These are phyloP conservation scores for Annulohypoxylon bovei DNA, from an alignment of 495 filamentous ascomycete species.

Conservation along the genomic window DNA sequence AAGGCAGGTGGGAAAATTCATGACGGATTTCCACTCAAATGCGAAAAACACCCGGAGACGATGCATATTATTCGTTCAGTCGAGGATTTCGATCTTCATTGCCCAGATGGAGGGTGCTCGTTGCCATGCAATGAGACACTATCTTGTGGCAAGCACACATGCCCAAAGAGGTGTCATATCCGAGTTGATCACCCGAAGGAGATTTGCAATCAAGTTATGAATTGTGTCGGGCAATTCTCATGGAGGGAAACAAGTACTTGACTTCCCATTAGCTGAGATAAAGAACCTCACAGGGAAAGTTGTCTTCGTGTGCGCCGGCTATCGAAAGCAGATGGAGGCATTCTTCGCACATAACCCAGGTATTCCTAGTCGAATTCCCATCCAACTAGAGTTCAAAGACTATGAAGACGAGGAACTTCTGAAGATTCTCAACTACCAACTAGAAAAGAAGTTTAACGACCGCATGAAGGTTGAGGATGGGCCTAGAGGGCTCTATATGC, in stretches of 20 bases:
- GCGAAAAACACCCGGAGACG: constrained; percentile 69
- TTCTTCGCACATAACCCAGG: constrained; percentile 85
- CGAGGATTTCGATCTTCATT: constrained; percentile 67
- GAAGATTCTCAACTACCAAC: constrained; percentile 68
- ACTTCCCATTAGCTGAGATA: constrained; percentile 78
- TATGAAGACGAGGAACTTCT: constrained; percentile 74
- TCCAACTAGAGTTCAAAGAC: constrained; percentile 72
- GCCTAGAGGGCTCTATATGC: constrained; percentile 68
- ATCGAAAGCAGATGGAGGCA: constrained; percentile 79
- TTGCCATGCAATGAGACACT: constrained; percentile 67
- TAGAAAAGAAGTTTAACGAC: constrained; percentile 56
- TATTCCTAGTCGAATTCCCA: constrained; percentile 75
- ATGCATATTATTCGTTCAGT: constrained; percentile 42
- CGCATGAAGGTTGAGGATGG: constrained; percentile 71
- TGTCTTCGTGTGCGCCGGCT: constrained; percentile 81
- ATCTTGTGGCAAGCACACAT: constrained; percentile 70
- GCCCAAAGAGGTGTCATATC: constrained; percentile 71
- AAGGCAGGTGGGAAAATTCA: constrained; percentile 65
- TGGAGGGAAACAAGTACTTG: constrained; percentile 70
- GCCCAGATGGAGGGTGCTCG: constrained; percentile 79
- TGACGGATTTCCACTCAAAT: constrained; percentile 75
- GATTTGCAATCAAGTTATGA: constrained; percentile 60
- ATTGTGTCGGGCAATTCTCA: constrained; percentile 64
- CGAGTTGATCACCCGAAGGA: constrained; percentile 73
- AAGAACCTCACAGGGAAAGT: constrained; percentile 80